A percentile compares a stretch with the other conserved stretches of the same genome.
Evolutionary conservation across 352 stramenopile species (phyloP).

Genomic region (Globisporangium nagaii): DNA sequence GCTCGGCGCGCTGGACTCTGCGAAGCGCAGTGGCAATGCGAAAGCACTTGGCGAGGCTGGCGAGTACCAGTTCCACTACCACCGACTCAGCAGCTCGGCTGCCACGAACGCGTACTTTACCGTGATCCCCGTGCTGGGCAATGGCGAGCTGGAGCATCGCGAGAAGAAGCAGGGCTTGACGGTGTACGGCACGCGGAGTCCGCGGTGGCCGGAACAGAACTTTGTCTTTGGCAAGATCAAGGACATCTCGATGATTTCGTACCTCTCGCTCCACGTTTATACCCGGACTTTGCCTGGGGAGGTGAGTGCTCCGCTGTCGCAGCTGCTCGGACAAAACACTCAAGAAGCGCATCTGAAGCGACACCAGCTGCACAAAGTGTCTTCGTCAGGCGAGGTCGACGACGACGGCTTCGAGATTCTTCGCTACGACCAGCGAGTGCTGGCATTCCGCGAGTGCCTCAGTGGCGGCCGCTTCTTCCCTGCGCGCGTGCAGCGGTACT

Average conservation of each 20-base stretch:
- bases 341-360: constrained; percentile 32
- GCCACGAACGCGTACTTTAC: constrained; percentile 64
- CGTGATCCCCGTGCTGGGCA: constrained; percentile 43
- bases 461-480: constrained; percentile 58
- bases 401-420: constrained; percentile 46
- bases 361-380: constrained; percentile 49
- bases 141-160: constrained; percentile 29
- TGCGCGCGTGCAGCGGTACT: constrained; percentile 43
- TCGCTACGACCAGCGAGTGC: constrained; percentile 51
- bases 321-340: constrained; percentile 23
- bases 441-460: constrained; percentile 52
- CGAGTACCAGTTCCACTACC: constrained; percentile 5
- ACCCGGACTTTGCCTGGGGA: constrained; percentile 41
- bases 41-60: background rate
- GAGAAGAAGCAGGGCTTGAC: constrained; percentile 60
- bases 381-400: constrained; percentile 37
- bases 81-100: constrained; percentile 6
- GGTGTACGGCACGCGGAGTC: constrained; percentile 55
- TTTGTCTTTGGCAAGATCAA: constrained; percentile 60
- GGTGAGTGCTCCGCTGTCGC: constrained; percentile 18
- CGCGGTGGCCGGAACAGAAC: constrained; percentile 53
- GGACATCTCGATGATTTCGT: constrained; percentile 42
- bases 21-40: background rate
- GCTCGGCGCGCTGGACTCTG: constrained; percentile 10
- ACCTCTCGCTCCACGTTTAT: constrained; percentile 70